Percentiles rank a stretch among this genome's conserved stretches.
These are phyloP conservation scores for Carex parvula DNA, from an alignment of 176 grass and related monocot genomes.

Conservation along the genomic window DNA sequence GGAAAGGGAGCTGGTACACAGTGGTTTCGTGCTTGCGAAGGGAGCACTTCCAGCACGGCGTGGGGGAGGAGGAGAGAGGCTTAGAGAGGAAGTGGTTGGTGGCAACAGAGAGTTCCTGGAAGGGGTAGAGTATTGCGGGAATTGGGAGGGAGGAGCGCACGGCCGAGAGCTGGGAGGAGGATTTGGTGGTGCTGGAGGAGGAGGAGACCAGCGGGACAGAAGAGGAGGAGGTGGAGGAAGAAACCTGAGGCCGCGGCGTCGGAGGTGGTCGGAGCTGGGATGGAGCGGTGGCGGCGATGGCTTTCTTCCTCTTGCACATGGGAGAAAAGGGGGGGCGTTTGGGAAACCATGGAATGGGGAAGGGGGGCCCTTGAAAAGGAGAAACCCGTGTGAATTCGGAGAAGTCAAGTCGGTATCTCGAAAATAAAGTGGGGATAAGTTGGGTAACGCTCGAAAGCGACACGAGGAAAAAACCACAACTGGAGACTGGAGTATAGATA, in stretches of 20 bases:
- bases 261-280: neutral
- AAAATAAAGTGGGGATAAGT: neutral
- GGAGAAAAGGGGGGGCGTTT: neutral
- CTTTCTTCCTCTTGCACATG: constrained; percentile 14
- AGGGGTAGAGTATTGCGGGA: constrained; percentile 43
- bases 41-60: constrained; percentile 53
- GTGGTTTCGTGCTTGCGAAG: constrained; percentile 44
- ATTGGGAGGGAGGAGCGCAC: constrained; percentile 37
- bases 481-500: neutral
- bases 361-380: too few relatives aligned
- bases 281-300: neutral
- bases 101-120: constrained; percentile 49
- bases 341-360: neutral
- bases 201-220: neutral
- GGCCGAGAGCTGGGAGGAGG: constrained; percentile 34
- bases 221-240: constrained; percentile 13
- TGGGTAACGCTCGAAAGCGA: too few relatives aligned
- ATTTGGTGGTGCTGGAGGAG: neutral
- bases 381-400: neutral
- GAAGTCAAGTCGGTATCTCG: neutral
- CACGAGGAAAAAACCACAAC: too few relatives aligned
- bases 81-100: constrained; percentile 80
- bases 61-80: constrained; percentile 24
- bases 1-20: constrained; percentile 46
- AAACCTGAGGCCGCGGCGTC: neutral